Base-by-base conservation (phyloP, 1,284 basidiomycete species). In the Ustilago bromivora region DNA sequence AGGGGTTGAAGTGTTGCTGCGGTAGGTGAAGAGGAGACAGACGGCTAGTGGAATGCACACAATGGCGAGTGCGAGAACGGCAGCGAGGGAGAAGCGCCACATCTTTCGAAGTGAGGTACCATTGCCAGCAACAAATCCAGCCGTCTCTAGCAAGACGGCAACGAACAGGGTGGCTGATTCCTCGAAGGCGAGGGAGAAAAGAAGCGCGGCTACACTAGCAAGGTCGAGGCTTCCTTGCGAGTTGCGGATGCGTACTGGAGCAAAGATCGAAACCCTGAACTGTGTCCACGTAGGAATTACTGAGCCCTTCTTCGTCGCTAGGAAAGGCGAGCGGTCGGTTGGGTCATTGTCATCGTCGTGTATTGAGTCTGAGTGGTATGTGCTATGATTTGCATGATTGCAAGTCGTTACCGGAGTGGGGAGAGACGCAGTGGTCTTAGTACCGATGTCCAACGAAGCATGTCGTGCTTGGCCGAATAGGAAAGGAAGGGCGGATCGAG, bases 111-210 rank as follows among this genome's bases (percentile, higher is more conserved):
- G 65, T 51, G 57, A 75, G 12, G 67, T 63, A 28, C 72, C 79
- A 71, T 73, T 19, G 51, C 61, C 60, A n/a, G 58, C 28, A 62
- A 61, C 19, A 32, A 75, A 62, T 32, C 66, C 74, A 1, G 78
- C 69, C 2, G 77, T 78, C 56, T 85, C 82, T 35, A 85, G 72
- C 32, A 85, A 36, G 4, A 84, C 84, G 3, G 82, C 71, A 17
- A 76, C 78, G 46, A 82, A 82, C 6, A 84, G 71, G 8, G 78
- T 71, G 0, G 78, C 62, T 7, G 76, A 67, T 56, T 85, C 84
- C 28, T 84, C 84, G 23, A 84, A 80, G 10, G 81, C 76, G 3
- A 85, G 62, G 8, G 74, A 73, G 41, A 84, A 83, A 15, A 84
- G 69, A 0, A 81, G 68, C 6, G 81, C 79, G 3, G 80, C 66